These are phyloP conservation scores for Pseudomonodictys pantanalensis DNA, from an alignment of 495 filamentous ascomycete genomes.

Conservation along the genomic window DNA sequence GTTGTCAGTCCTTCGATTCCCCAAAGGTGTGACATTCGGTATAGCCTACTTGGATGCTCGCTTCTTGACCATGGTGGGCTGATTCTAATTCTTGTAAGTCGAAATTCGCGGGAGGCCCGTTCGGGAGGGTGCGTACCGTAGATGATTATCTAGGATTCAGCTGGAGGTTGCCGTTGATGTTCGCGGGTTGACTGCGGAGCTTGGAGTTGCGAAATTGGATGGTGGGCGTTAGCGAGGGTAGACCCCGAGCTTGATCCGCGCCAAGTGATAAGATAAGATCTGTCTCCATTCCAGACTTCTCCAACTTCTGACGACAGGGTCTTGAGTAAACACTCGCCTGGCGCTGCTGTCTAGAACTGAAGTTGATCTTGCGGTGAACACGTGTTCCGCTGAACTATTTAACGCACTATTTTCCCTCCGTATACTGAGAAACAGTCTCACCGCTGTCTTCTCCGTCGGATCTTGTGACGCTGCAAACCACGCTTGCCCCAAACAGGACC, in stretches of 20 bases:
- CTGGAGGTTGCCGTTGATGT: slow-evolving; percentile 21
- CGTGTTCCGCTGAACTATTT: no score
- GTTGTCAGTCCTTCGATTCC: slow-evolving; percentile 16
- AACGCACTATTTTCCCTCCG: no score
- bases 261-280: no score
- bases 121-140: slow-evolving; percentile 15
- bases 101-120: background rate
- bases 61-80: slow-evolving; percentile 98
- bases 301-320: no score
- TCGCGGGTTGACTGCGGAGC: slow-evolving; percentile 2
- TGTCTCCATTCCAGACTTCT: no score
- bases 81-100: slow-evolving; percentile 23
- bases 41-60: slow-evolving; percentile 86
- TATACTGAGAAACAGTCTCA: no score
- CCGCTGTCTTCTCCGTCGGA: background rate
- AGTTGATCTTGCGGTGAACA: no score
- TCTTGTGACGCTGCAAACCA: slow-evolving; percentile 13
- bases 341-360: no score
- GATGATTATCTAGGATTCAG: slow-evolving; percentile 32
- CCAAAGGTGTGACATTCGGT: slow-evolving; percentile 1
- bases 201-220: slow-evolving; percentile 18
- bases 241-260: slow-evolving; percentile 6
- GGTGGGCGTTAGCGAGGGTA: slow-evolving; percentile 18
- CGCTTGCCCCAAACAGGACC: slow-evolving; percentile 12
- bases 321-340: no score